Conservation (phyloP, 139 green algal species). For the Volvox africanus region DNA sequence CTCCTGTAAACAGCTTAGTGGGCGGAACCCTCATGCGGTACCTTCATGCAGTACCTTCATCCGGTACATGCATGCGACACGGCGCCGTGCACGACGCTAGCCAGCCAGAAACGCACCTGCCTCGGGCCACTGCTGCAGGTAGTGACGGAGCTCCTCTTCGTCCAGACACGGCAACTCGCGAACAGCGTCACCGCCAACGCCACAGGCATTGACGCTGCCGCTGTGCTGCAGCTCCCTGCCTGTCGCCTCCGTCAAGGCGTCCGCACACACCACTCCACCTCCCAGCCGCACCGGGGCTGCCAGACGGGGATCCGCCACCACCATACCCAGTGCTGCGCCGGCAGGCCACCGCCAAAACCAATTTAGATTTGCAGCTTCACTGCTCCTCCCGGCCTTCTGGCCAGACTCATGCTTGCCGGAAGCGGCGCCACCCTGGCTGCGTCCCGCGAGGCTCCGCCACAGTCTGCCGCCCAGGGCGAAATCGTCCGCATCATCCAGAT, state of each 20-base stretch:
- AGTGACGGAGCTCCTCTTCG: neutral
- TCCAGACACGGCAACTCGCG: neutral
- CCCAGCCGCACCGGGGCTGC: conserved; percentile 6
- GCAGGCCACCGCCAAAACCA: conserved; percentile 36
- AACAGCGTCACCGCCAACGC: neutral
- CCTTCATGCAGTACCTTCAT: too few species aligned
- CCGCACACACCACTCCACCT: neutral
- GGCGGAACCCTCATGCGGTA: too few species aligned
- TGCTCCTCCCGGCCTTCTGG: neutral
- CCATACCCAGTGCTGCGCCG: conserved; percentile 49
- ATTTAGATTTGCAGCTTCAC: too few species aligned
- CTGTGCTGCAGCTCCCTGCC: neutral
- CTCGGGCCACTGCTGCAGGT: conserved; percentile 25
- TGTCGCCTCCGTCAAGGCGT: conserved; percentile 3
- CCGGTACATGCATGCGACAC: too few species aligned
- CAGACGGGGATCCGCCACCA: conserved; percentile 48
- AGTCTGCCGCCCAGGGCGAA: neutral
- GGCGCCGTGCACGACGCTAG: too few species aligned
- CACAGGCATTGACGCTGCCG: neutral
- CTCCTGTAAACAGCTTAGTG: too few species aligned
- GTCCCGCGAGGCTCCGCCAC: neutral
- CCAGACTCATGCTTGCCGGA: neutral
- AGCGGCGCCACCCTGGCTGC: neutral
- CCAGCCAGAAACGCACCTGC: neutral
- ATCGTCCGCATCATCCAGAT: neutral